phyloP scores from a whole-genome alignment of 768 basidiomycete species.

The Leucocoprinus sp. region DNA sequence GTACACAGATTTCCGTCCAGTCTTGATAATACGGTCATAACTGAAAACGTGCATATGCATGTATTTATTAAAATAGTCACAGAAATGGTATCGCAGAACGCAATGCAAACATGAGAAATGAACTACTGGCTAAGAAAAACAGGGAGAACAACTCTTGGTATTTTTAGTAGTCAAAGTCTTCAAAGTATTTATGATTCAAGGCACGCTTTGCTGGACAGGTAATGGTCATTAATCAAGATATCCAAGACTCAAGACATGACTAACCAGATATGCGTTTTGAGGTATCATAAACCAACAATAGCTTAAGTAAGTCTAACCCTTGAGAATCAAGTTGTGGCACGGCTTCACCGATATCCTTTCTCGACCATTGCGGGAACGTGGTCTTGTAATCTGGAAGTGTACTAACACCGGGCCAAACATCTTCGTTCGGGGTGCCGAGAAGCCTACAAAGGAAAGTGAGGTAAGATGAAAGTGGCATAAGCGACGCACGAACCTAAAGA shows the following conservation, averaged over 20 bases:
- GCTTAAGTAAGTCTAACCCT: slow-evolving; percentile 76
- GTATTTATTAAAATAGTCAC: neutral
- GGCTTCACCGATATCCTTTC: slow-evolving; percentile 57
- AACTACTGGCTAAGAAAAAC: neutral
- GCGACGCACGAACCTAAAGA: slow-evolving; percentile 87
- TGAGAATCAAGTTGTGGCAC: slow-evolving; percentile 67
- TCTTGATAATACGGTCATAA: too few species aligned
- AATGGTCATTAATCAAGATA: slow-evolving; percentile 33
- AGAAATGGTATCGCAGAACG: neutral
- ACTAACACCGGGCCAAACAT: slow-evolving; percentile 86
- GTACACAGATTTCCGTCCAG: too few species aligned
- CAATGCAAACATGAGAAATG: too few species aligned
- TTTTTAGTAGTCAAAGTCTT: neutral
- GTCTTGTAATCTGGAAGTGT: slow-evolving; percentile 90
- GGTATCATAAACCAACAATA: slow-evolving; percentile 78
- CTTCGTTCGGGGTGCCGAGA: slow-evolving; percentile 89
- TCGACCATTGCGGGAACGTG: slow-evolving; percentile 93
- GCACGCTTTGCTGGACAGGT: slow-evolving; percentile 44
- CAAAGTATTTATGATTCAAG: slow-evolving; percentile 37
- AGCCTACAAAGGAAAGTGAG: slow-evolving; percentile 41
- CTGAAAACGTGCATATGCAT: neutral
- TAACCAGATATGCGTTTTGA: slow-evolving; percentile 87
- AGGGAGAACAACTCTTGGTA: neutral
- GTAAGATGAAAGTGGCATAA: neutral
- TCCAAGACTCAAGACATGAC: slow-evolving; percentile 20